A percentile compares a stretch with the other conserved stretches of the same genome.
These are phyloP conservation scores for Komagataella populi DNA, from an alignment of 805 yeast genomes.

Conservation along the genomic window DNA sequence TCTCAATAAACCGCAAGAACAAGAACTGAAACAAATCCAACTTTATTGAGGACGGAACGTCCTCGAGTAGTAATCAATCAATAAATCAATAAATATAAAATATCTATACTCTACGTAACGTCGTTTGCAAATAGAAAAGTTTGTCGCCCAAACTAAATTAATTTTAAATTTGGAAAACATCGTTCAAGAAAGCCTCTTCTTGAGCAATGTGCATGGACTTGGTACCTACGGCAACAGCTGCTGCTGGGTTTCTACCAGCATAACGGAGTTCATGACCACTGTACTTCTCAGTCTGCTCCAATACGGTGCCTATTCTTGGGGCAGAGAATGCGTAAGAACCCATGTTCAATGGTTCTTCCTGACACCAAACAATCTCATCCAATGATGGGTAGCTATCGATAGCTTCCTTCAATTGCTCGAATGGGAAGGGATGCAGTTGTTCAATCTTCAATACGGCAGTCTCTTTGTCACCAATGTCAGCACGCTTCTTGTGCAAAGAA, in stretches of 20 bases:
- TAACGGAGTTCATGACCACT: constrained; percentile 52
- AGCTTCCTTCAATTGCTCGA: constrained; percentile 78
- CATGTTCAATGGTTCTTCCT: constrained; percentile 98
- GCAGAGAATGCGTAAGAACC: constrained; percentile 73
- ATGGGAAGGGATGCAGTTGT: constrained; percentile 99
- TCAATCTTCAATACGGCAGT: constrained; percentile 86
- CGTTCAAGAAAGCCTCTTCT: constrained; percentile 76
- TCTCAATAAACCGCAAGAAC: background rate
- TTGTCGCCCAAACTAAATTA: background rate
- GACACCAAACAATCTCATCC: constrained; percentile 90
- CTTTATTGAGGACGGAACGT: no score
- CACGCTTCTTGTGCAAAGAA: constrained; percentile 83
- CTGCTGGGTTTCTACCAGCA: constrained; percentile 97
- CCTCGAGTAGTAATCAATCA: background rate
- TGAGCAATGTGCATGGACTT: constrained; percentile 80
- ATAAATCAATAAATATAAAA: background rate
- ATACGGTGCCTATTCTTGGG: constrained; percentile 72
- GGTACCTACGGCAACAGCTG: constrained; percentile 96
- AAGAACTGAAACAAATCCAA: no score
- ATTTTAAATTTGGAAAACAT: constrained; percentile 35
- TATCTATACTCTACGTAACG: background rate
- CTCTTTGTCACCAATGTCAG: constrained; percentile 54
- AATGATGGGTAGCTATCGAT: constrained; percentile 67
- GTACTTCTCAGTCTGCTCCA: constrained; percentile 64
- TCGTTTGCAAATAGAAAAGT: background rate